phyloP scores from a whole-genome alignment of 208 protist species.

The Herpetomonas samuelpessoai region DNA sequence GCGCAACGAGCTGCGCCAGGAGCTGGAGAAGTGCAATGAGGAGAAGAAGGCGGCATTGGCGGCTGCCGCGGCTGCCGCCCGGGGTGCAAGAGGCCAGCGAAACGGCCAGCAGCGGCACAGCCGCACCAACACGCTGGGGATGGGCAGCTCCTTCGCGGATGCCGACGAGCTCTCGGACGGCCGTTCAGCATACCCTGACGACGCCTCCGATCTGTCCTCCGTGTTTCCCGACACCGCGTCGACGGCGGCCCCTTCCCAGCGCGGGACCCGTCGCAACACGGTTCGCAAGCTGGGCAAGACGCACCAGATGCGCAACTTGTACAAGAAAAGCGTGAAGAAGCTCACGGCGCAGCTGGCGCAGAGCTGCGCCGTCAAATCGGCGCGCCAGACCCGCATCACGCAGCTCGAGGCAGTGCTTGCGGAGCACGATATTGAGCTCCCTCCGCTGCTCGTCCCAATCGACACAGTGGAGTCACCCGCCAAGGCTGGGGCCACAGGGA shows the following conservation, averaged over 20 bases:
- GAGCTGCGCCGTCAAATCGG: constrained; percentile 33
- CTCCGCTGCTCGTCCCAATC: not conserved
- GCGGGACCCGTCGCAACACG: not conserved
- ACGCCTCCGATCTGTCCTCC: not conserved
- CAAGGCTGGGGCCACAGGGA: constrained; percentile 5
- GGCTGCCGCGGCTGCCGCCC: constrained; percentile 9
- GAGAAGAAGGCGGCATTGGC: constrained; percentile 16
- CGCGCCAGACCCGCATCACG: constrained; percentile 33
- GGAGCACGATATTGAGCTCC: constrained; percentile 14
- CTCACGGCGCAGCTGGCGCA: constrained; percentile 61
- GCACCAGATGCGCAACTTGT: constrained; percentile 30
- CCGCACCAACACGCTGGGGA: not conserved
- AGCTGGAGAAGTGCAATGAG: constrained; percentile 42
- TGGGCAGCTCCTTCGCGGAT: not conserved
- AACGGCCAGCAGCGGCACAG: not conserved
- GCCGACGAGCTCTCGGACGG: not conserved
- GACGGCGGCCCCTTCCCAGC: constrained; percentile 1
- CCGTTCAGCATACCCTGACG: not conserved
- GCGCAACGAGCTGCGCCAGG: constrained; percentile 38
- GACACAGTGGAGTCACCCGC: no score
- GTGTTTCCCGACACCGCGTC: not conserved
- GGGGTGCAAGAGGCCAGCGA: no score
- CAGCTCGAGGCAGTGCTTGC: constrained; percentile 26
- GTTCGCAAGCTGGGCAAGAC: constrained; percentile 12
- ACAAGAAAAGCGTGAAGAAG: constrained; percentile 54